These are phyloP conservation scores for Eimeria tenella DNA, from an alignment of 169 alveolate species.

Conservation along the genomic window DNA sequence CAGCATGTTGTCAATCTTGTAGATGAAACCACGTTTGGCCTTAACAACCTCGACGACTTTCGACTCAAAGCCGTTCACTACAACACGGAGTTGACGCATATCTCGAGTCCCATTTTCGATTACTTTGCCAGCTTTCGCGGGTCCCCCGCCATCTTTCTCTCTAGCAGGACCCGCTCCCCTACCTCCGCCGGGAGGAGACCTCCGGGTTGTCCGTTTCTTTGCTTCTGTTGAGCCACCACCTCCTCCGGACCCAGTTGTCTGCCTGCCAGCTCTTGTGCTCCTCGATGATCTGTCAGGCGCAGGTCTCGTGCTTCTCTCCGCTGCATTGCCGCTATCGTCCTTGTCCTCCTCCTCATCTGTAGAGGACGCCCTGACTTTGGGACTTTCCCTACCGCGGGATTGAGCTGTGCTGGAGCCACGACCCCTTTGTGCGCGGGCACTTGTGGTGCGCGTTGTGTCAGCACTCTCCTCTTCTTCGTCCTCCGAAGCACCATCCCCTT, in stretches of 20 bases:
- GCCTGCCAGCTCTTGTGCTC: not conserved
- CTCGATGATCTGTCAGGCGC: not conserved
- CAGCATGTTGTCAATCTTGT: slow-evolving; percentile 55
- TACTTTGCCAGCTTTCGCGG: not conserved
- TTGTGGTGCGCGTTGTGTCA: not conserved
- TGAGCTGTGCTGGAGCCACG: not conserved
- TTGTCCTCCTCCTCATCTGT: not conserved
- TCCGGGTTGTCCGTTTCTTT: slow-evolving; percentile 5
- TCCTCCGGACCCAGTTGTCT: not conserved
- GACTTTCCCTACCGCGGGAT: not conserved
- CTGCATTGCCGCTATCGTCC: not conserved
- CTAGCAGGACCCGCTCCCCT: not conserved
- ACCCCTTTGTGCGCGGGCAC: slow-evolving; percentile 4
- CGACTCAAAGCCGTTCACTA: slow-evolving; percentile 16
- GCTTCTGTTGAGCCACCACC: slow-evolving; percentile 11
- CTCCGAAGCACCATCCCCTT: not conserved
- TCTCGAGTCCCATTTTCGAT: slow-evolving; percentile 32
- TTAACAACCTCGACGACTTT: slow-evolving; percentile 49
- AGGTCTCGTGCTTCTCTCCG: not conserved
- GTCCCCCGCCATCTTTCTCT: not conserved
- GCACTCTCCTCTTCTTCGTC: not conserved
- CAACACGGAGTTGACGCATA: slow-evolving; percentile 26
- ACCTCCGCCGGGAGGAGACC: not conserved
- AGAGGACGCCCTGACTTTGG: not conserved
- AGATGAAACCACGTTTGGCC: slow-evolving; percentile 72